These are phyloP conservation scores for Lipomyces mesembrius DNA, from an alignment of 805 yeast species.

Conservation along the genomic window DNA sequence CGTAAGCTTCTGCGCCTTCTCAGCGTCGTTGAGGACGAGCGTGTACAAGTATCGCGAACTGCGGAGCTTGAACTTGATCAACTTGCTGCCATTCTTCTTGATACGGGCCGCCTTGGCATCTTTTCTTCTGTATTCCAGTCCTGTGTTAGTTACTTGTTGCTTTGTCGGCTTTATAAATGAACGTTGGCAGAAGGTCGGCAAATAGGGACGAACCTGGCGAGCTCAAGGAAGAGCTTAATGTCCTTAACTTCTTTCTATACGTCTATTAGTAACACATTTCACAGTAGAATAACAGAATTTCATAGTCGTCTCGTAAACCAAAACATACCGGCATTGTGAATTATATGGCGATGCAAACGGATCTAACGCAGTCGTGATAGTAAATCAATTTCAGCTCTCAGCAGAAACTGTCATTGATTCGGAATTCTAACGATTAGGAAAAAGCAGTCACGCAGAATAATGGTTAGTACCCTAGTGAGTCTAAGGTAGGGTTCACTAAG, in stretches of 20 bases:
- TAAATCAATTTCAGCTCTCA: not conserved
- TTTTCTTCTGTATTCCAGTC: constrained; percentile 55
- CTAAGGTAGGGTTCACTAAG: too few species aligned
- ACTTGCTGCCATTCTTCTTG: constrained; percentile 90
- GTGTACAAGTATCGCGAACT: constrained; percentile 95
- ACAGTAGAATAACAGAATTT: not conserved
- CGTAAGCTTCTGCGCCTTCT: constrained; percentile 96
- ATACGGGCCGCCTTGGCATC: constrained; percentile 93
- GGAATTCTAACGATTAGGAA: too few species aligned
- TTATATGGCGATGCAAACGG: not conserved
- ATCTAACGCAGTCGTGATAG: not conserved
- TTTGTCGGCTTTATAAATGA: not conserved
- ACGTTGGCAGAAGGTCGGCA: not conserved
- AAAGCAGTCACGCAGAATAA: too few species aligned
- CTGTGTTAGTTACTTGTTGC: not conserved
- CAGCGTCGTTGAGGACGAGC: constrained; percentile 89
- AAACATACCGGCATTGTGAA: constrained; percentile 2
- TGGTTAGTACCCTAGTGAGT: too few species aligned
- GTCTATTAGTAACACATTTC: not conserved
- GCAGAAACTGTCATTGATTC: too few species aligned
- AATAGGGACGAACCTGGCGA: constrained; percentile 51
- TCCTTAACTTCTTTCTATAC: constrained; percentile 77
- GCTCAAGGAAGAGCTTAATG: constrained; percentile 95
- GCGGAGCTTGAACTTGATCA: constrained; percentile 99
- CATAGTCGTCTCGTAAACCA: not conserved